Conservation (phyloP, 257 asterid genomes). For the Anisodus tanguticus region DNA sequence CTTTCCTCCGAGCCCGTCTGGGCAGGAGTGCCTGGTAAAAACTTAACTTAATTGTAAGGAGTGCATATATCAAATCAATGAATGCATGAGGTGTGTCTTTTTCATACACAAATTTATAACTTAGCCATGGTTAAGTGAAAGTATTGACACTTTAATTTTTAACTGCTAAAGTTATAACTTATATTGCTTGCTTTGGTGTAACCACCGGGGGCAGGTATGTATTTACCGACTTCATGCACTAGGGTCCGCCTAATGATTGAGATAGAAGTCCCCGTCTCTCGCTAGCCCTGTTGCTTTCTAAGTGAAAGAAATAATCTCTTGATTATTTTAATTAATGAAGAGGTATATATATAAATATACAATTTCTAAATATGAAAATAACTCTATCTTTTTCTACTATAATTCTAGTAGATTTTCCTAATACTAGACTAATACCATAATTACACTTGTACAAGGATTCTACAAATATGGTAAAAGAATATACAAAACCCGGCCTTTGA, state of each 20-base stretch:
- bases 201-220: neutral
- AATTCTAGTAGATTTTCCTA: no score
- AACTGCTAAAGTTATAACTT: neutral
- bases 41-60: no score
- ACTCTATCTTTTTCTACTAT: no score
- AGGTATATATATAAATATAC: no score
- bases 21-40: neutral
- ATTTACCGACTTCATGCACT: slow-evolving; percentile 18
- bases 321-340: no score
- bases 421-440: no score
- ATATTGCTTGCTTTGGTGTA: neutral
- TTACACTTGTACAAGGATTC: no score
- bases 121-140: neutral
- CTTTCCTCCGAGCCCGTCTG: neutral
- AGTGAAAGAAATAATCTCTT: neutral
- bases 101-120: neutral
- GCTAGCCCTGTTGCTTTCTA: neutral
- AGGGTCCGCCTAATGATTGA: slow-evolving; percentile 3
- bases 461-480: no score
- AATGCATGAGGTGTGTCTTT: neutral
- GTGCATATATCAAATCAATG: no score
- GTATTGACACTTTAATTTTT: neutral
- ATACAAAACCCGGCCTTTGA: no score
- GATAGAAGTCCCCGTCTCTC: slow-evolving; percentile 22
- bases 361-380: no score